A percentile compares a stretch with the other conserved stretches of the same genome.
These are phyloP conservation scores for Protomyces macrosporus DNA, from an alignment of 1,139 yeast species.

Conservation along the genomic window DNA sequence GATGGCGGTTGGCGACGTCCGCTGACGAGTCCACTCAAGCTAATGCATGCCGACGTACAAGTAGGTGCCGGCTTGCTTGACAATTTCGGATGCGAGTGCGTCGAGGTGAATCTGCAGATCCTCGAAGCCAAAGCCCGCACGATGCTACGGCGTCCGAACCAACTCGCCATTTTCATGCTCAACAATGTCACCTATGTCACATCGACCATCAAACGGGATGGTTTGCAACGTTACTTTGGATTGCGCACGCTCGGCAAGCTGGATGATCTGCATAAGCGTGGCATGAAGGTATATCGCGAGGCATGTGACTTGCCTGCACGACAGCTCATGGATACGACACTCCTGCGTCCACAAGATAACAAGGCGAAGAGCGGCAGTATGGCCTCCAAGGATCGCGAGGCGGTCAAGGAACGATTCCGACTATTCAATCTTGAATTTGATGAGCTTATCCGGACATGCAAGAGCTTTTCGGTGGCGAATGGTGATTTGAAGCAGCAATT, in stretches of 20 bases:
- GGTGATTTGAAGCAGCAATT: conserved; percentile 56
- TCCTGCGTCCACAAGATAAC: conserved; percentile 49
- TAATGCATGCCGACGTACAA: not conserved
- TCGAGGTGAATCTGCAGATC: conserved; percentile 10
- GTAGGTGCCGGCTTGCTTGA: not conserved
- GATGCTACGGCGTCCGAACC: conserved; percentile 6
- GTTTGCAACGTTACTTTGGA: conserved; percentile 2
- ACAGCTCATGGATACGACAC: conserved; percentile 62
- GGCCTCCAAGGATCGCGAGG: conserved; percentile 70
- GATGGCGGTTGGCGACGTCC: conserved; percentile 28
- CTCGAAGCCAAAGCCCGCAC: conserved; percentile 25
- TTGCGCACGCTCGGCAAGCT: conserved; percentile 42
- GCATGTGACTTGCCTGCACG: conserved; percentile 73
- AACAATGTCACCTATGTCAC: conserved; percentile 20
- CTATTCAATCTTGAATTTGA: conserved; percentile 76
- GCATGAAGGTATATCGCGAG: conserved; percentile 66
- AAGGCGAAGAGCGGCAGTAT: conserved; percentile 38
- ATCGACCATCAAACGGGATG: conserved; percentile 2
- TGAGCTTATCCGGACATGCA: conserved; percentile 59
- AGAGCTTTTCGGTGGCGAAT: conserved; percentile 62
- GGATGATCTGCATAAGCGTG: conserved; percentile 65
- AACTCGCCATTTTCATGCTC: conserved; percentile 24
- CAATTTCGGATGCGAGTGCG: conserved; percentile 14
- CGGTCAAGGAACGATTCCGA: conserved; percentile 74
- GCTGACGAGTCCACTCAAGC: not conserved